Base-by-base conservation (phyloP, 2,329 filamentous ascomycete genomes). In the Kalaharituber pfeilii region DNA sequence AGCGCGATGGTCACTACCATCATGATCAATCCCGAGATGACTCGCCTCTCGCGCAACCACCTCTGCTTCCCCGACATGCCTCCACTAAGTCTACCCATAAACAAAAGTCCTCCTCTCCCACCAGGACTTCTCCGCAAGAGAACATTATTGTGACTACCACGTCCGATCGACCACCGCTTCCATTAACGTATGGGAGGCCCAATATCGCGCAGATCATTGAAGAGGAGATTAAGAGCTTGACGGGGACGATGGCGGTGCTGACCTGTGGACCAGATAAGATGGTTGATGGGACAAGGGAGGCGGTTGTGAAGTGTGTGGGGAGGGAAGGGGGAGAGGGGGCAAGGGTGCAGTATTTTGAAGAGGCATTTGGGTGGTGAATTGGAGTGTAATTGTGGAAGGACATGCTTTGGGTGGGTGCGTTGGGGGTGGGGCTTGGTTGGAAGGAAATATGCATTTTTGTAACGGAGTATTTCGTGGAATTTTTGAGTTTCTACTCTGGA, bases 311-410 rank as follows among this genome's bases (percentile, higher is more conserved):
- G 33, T 59, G 56, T 9, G 26, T 59, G 9, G 42, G 42, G 15
- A 47, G 5, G 42, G 24, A 25, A 20, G 51, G 51, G 24, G 26
- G 22, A 27, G 57, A 59, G 39, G 53, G 57, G 39, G 57, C 50
- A 20, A 50, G 57, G 51, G 36, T 59, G 13, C 52, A 59, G 29
- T 59, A 59, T 24, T 59, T 59, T 42, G 57, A 59, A 42, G 57
- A 59, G 53, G 42, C 42, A 22, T 47, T 47, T 47, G 42, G 42
- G 15, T 47, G 42, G 42, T 47, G n/a, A 36, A n/a, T n/a, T 36
- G 9, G 9, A n/a, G 9, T 36, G 9, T 36, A n/a, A 9, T 36
- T 36, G 9, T 36, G 30, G n/a, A n/a, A n/a, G n/a, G n/a, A n/a
- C n/a, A n/a, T n/a, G n/a, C n/a, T n/a, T n/a, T n/a, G n/a, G n/a